Conservation (phyloP, 805 yeast genomes). For the Metschnikowia aberdeeniae region DNA sequence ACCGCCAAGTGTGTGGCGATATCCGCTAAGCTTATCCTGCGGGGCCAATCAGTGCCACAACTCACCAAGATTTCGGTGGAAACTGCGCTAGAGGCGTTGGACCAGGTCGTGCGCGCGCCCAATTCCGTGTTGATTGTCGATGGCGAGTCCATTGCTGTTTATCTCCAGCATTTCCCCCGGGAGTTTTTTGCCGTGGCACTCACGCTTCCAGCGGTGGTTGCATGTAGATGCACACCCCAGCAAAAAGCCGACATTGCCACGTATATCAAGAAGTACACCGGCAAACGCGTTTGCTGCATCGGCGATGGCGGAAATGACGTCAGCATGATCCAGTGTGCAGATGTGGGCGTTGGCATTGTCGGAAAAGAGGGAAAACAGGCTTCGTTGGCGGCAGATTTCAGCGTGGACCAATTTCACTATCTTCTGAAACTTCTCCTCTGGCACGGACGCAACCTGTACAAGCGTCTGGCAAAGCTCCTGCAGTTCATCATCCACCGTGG, state of each 20-base stretch:
- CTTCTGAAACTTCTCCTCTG: slow-evolving; percentile 81
- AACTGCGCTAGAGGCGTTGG: slow-evolving; percentile 70
- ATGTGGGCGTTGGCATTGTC: slow-evolving; percentile 97
- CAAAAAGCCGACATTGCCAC: slow-evolving; percentile 95
- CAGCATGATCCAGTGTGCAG: slow-evolving; percentile 97
- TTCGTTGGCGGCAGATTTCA: slow-evolving; percentile 93
- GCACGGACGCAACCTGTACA: slow-evolving; percentile 98
- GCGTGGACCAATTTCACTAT: slow-evolving; percentile 87
- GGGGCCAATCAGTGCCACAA: slow-evolving; percentile 92
- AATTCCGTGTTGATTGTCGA: slow-evolving; percentile 83
- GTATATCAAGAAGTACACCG: slow-evolving; percentile 71
- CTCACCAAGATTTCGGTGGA: slow-evolving; percentile 65
- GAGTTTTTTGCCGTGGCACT: slow-evolving; percentile 80
- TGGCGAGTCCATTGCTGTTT: slow-evolving; percentile 82
- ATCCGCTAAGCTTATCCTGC: slow-evolving; percentile 85
- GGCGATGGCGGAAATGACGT: slow-evolving; percentile 99
- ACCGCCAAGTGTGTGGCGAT: slow-evolving; percentile 97
- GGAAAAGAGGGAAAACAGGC: slow-evolving; percentile 99
- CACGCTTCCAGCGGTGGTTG: slow-evolving; percentile 87
- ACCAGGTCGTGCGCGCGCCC: slow-evolving; percentile 54
- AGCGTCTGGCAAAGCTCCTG: slow-evolving; percentile 89
- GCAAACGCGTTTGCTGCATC: slow-evolving; percentile 91
- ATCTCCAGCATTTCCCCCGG: slow-evolving; percentile 54
- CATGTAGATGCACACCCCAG: slow-evolving; percentile 98
- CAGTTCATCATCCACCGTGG: slow-evolving; percentile 98